Percentiles rank a stretch among this genome's conserved stretches.
phyloP scores from a whole-genome alignment of 179 eudicot species.

The Spinacia oleracea region DNA sequence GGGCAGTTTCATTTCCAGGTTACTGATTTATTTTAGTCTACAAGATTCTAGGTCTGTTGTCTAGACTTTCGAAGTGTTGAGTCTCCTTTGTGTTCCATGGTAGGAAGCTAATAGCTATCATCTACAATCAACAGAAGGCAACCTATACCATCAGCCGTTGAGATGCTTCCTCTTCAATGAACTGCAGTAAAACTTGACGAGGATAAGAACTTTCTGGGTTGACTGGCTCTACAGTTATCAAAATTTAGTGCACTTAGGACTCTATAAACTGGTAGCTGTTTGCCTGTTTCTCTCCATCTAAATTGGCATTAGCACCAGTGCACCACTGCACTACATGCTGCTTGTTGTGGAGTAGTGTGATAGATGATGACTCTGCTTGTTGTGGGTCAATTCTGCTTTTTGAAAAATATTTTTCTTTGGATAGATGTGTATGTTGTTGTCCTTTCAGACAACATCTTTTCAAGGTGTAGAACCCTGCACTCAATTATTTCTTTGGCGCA shows the following conservation, averaged over 20 bases:
- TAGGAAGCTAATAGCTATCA: not conserved
- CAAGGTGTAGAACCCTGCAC: conserved; percentile 38
- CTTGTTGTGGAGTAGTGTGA: not conserved
- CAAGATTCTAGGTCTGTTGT: not conserved
- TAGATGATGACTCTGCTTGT: not conserved
- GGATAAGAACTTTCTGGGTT: not conserved
- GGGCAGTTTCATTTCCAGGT: conserved; percentile 12
- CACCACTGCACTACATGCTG: conserved; percentile 21
- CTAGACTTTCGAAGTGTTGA: not conserved
- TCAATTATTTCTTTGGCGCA: conserved; percentile 54
- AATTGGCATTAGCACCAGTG: conserved; percentile 1
- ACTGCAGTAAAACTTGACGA: not conserved
- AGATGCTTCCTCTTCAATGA: not conserved
- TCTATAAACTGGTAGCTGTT: not conserved
- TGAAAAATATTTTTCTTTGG: conserved; percentile 19
- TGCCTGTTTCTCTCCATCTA: conserved; percentile 4
- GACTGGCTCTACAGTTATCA: not conserved
- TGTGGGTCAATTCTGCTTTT: conserved; percentile 18
- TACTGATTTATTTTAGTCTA: not conserved
- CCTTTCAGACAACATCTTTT: conserved; percentile 33
- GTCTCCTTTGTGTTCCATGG: not conserved
- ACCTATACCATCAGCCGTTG: not conserved
- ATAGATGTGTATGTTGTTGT: conserved; percentile 35
- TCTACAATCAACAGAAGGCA: conserved; percentile 8
- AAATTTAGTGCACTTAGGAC: not conserved